phyloP scores from a whole-genome alignment of 129 eudicot genomes.

The Escallonia rubra region DNA sequence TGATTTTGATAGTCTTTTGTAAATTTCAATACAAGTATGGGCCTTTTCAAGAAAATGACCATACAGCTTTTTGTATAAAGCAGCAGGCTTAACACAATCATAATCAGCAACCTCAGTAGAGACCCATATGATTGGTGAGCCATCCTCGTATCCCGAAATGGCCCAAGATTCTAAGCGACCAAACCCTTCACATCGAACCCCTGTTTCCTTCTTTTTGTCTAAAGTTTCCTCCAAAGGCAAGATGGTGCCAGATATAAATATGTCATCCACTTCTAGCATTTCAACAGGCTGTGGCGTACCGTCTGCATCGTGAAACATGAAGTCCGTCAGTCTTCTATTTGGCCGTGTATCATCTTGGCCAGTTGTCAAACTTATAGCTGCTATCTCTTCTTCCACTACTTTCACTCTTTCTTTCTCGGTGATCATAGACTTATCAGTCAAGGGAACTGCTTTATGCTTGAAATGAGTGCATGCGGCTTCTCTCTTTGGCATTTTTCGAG shows the following conservation, averaged over 20 bases:
- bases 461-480: conserved; percentile 35
- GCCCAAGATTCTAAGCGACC: conserved; percentile 78
- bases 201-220: conserved; percentile 39
- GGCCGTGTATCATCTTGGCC: conserved; percentile 39
- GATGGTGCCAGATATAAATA: conserved; percentile 55
- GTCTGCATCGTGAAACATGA: conserved; percentile 47
- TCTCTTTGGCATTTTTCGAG: conserved; percentile 40
- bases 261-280: conserved; percentile 54
- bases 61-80: conserved; percentile 43
- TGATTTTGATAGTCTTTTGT: conserved; percentile 58
- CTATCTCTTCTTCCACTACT: conserved; percentile 40
- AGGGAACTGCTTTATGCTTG: conserved; percentile 31
- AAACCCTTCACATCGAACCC: conserved; percentile 61
- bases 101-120: conserved; percentile 75
- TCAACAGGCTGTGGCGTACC: conserved; percentile 62
- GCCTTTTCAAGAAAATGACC: conserved; percentile 66
- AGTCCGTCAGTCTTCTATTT: conserved; percentile 55
- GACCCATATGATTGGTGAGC: conserved; percentile 64
- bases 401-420: conserved; percentile 31
- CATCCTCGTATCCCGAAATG: conserved; percentile 81
- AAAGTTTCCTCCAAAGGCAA: conserved; percentile 54
- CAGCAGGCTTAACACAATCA: conserved; percentile 65
- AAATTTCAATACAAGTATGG: conserved; percentile 53
- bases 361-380: conserved; percentile 27
- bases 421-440: conserved; percentile 25